phyloP scores from a whole-genome alignment of 305 asterid genomes.

The Nicotiana rustica region DNA sequence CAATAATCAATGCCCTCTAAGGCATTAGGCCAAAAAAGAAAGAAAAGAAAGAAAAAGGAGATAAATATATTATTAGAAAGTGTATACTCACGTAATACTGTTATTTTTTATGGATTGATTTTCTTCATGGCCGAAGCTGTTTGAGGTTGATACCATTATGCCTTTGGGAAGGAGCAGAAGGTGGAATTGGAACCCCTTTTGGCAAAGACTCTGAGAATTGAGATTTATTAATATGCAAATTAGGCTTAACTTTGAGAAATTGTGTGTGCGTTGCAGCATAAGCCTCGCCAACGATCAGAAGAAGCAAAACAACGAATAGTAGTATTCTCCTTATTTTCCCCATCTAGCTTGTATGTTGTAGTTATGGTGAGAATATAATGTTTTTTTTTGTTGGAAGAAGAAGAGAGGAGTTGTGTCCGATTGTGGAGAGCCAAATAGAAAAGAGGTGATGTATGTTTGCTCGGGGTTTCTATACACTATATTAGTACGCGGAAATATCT shows the following conservation, averaged over 20 bases:
- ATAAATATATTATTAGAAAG: background rate
- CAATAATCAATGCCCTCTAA: background rate
- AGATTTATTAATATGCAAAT: constrained; percentile 9
- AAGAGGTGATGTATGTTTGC: no score
- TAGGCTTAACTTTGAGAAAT: constrained; percentile 53
- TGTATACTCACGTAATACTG: background rate
- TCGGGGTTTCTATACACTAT: no score
- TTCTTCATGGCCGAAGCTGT: background rate
- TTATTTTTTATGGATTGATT: no score
- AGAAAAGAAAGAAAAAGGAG: background rate
- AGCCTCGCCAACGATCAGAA: constrained; percentile 25
- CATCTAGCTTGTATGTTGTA: no score
- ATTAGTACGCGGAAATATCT: no score
- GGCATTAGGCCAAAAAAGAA: background rate
- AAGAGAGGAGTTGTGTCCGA: no score
- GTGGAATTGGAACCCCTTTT: constrained; percentile 72
- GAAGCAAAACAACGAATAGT: no score
- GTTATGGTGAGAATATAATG: no score
- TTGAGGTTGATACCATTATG: constrained; percentile 55
- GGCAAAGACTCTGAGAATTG: constrained; percentile 58
- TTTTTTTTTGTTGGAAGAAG: no score
- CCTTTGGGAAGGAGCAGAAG: constrained; percentile 73
- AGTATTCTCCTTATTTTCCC: no score
- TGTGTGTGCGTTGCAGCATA: constrained; percentile 51
- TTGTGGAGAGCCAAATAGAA: no score